These are phyloP conservation scores for Salvia hispanica DNA, from an alignment of 257 asterid genomes.

Conservation along the genomic window DNA sequence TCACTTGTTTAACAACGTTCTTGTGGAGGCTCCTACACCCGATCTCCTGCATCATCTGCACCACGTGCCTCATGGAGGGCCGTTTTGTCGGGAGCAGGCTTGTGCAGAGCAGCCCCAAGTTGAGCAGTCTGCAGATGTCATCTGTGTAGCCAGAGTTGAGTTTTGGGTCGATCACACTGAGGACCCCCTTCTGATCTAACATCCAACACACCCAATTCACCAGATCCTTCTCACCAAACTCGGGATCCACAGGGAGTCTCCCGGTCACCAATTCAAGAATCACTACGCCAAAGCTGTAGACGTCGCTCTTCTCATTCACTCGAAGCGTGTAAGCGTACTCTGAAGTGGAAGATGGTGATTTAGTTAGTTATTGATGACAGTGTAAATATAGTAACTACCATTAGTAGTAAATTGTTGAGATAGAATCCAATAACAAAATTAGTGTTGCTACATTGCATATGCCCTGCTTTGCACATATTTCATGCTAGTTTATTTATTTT, in stretches of 20 bases:
- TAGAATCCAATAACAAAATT: constrained; percentile 20
- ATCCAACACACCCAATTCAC: constrained; percentile 86
- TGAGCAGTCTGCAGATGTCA: constrained; percentile 68
- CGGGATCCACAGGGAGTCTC: constrained; percentile 78
- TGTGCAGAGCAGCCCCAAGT: constrained; percentile 89
- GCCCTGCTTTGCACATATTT: too few species aligned
- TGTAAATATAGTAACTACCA: neutral
- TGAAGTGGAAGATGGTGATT: constrained; percentile 34
- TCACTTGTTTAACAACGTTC: constrained; percentile 56
- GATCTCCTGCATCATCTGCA: constrained; percentile 78
- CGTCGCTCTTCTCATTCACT: constrained; percentile 94
- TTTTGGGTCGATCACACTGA: constrained; percentile 69
- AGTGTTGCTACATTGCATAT: neutral
- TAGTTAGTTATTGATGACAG: constrained; percentile 2
- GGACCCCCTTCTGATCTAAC: constrained; percentile 75
- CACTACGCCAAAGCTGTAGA: constrained; percentile 90
- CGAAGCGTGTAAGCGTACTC: constrained; percentile 91
- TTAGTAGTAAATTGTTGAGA: constrained; percentile 27
- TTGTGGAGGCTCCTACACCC: constrained; percentile 42
- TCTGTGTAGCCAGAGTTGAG: constrained; percentile 81
- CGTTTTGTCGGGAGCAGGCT: constrained; percentile 93
- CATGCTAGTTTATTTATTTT: neutral
- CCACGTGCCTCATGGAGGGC: constrained; percentile 92
- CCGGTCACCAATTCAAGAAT: constrained; percentile 82
- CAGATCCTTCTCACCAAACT: constrained; percentile 85